Base-by-base conservation (phyloP, 108 stramenopile species). In the Pseudonitzschia pungens region DNA sequence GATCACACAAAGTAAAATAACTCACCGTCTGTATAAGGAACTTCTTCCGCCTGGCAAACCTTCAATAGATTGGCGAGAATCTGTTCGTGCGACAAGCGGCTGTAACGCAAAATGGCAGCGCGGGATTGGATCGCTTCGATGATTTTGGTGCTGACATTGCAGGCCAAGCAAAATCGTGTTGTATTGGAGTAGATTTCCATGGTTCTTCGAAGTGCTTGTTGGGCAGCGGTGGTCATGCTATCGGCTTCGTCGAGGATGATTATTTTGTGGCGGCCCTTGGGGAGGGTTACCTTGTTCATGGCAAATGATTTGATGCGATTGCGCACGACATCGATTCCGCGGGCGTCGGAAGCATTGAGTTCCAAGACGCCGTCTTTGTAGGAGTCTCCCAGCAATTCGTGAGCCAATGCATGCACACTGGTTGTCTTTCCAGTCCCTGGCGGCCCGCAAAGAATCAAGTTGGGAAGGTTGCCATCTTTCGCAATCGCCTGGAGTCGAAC, bases 161-260 rank as follows among this genome's bases (percentile, higher is more conserved):
- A 99, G 10, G 98, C 98, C 77, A 99, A 79, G 32, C 98, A 98
- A 80, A 99, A 99, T 22, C 99, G 94, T 24, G 99, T 99, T 2
- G 98, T 95, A 75, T 88, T 86, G 71, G 97, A 94, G 73, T 96
- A 98, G 11, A 99, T 81, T 83, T 99, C 99, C 98, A 99, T 99
- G 26, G 92, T 98, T 22, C 99, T 81, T 51, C 98, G 90, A 44
- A 99, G 76, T 6, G 99, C 98, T 77, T 99, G 98, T 81, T 99
- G 99, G 40, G 99, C 98, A 15, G 96, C 94, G 9, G 84, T 71
- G 6, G 99, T 99, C 99, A 99, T 99, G 69, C 81, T 82, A 73
- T 99, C 99, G 20, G 98, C 98, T 81, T 99, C 99, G 72, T 99
- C 99, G 27, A 99, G 83, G 68, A 99, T 99, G 69, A 99, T 93